phyloP scores from a whole-genome alignment of 768 basidiomycete genomes.

The Agaricus subrufescens region DNA sequence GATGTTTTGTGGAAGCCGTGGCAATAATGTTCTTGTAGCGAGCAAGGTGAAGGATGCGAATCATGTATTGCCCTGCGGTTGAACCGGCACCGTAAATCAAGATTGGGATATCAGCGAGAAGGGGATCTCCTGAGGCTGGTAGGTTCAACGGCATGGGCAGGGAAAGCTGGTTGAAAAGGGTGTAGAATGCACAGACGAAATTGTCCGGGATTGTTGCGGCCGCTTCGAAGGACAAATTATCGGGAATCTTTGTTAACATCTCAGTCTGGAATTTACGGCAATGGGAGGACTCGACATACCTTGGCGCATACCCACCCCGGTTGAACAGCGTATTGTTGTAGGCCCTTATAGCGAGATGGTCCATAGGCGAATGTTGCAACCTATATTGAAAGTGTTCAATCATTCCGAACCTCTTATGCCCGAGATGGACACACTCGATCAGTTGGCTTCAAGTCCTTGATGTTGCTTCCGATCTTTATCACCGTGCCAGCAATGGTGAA shows the following conservation, averaged over 20 bases:
- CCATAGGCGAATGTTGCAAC: conserved; percentile 24
- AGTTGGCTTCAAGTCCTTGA: conserved; percentile 29
- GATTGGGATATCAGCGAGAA: conserved; percentile 27
- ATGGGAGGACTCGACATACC: conserved; percentile 18
- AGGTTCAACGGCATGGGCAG: conserved; percentile 30
- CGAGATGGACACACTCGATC: conserved; percentile 29
- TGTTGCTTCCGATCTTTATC: conserved; percentile 27
- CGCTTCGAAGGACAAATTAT: conserved; percentile 28
- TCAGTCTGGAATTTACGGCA: not conserved
- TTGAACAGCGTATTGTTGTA: conserved; percentile 33
- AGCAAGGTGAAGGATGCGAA: conserved; percentile 35
- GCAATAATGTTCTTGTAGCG: conserved; percentile 39
- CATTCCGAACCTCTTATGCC: not conserved
- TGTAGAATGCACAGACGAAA: conserved; percentile 36
- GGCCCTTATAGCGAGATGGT: conserved; percentile 22
- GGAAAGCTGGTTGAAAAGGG: conserved; percentile 33
- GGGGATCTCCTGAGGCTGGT: conserved; percentile 24
- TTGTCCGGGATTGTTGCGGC: conserved; percentile 37
- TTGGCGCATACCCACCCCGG: conserved; percentile 28
- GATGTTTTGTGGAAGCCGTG: conserved; percentile 35
- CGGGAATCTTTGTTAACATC: conserved; percentile 31
- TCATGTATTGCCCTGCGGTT: conserved; percentile 31
- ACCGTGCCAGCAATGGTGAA: conserved; percentile 35
- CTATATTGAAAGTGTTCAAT: conserved; percentile 7
- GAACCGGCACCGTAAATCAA: conserved; percentile 43